These are phyloP conservation scores for Yarrowia divulgata DNA, from an alignment of 805 yeast genomes.

Conservation along the genomic window DNA sequence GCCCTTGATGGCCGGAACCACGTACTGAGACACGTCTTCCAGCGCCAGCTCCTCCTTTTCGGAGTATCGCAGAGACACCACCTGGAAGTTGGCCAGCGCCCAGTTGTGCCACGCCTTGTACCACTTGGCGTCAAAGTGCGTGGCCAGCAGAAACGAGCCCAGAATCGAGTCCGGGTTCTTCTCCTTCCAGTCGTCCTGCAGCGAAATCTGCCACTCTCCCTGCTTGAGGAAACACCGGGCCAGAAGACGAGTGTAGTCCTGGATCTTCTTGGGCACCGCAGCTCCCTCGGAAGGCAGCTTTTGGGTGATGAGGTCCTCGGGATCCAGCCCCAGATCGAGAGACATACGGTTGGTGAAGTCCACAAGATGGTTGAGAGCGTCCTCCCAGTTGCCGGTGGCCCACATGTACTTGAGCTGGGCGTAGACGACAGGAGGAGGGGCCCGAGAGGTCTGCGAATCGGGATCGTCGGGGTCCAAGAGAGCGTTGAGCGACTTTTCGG, in stretches of 20 bases:
- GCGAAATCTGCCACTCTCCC: constrained; percentile 96
- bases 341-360: constrained; percentile 93
- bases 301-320: constrained; percentile 81
- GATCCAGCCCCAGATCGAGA: constrained; percentile 79
- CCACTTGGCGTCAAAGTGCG: constrained; percentile 93
- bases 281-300: constrained; percentile 77
- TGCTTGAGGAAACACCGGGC: constrained; percentile 96
- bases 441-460: constrained; percentile 62
- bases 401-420: constrained; percentile 97
- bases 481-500: constrained; percentile 87
- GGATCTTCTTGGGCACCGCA: constrained; percentile 75
- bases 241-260: constrained; percentile 79
- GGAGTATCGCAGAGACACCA: constrained; percentile 64
- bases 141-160: constrained; percentile 91
- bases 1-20: constrained; percentile 94
- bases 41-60: constrained; percentile 44
- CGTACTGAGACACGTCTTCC: constrained; percentile 61
- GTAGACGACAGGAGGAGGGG: constrained; percentile 96
- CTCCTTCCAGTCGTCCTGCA: constrained; percentile 77
- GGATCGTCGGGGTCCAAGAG: constrained; percentile 77
- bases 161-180: constrained; percentile 78
- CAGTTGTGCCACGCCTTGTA: constrained; percentile 99
- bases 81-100: constrained; percentile 98
- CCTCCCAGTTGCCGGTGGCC: constrained; percentile 89
- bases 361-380: constrained; percentile 83